phyloP scores from a whole-genome alignment of 2,329 filamentous ascomycete species.

The Pseudonectria foliicola region DNA sequence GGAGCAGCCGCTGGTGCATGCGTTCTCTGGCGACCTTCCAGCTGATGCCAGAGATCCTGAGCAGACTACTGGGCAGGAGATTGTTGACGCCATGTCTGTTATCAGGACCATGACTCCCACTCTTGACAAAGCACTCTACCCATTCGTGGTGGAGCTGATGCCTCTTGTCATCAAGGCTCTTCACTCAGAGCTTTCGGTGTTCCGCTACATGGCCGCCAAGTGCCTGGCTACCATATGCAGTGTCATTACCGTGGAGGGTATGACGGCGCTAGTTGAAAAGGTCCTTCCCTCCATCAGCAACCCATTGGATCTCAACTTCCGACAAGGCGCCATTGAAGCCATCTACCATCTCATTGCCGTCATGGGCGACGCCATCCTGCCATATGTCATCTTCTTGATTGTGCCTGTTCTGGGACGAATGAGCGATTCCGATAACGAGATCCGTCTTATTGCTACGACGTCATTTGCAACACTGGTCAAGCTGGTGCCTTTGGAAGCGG shows the following conservation, averaged over 20 bases:
- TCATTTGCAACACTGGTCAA: conserved; percentile 97
- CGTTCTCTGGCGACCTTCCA: conserved; percentile 68
- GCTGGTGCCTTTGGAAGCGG: conserved; percentile 90
- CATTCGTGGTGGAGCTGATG: conserved; percentile 76
- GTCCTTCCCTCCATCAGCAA: conserved; percentile 90
- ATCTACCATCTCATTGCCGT: conserved; percentile 97
- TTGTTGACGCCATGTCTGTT: conserved; percentile 89
- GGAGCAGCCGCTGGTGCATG: conserved; percentile 68
- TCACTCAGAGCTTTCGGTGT: conserved; percentile 81
- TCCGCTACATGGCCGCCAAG: conserved; percentile 94
- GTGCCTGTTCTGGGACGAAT: conserved; percentile 94
- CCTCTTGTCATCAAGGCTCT: conserved; percentile 82
- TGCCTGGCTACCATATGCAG: conserved; percentile 97
- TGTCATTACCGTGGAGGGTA: conserved; percentile 87
- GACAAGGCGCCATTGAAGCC: conserved; percentile 89
- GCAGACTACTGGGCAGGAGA: conserved; percentile 75
- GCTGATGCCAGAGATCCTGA: conserved; percentile 66
- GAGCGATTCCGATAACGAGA: conserved; percentile 96
- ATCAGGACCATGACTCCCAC: conserved; percentile 91
- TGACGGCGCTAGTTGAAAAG: conserved; percentile 91
- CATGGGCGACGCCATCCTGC: conserved; percentile 93
- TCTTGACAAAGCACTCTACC: conserved; percentile 64
- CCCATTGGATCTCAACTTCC: conserved; percentile 75
- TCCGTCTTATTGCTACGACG: conserved; percentile 88
- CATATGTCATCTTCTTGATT: conserved; percentile 98